phyloP scores from a whole-genome alignment of 768 basidiomycete genomes.

The Suillus paluster region DNA sequence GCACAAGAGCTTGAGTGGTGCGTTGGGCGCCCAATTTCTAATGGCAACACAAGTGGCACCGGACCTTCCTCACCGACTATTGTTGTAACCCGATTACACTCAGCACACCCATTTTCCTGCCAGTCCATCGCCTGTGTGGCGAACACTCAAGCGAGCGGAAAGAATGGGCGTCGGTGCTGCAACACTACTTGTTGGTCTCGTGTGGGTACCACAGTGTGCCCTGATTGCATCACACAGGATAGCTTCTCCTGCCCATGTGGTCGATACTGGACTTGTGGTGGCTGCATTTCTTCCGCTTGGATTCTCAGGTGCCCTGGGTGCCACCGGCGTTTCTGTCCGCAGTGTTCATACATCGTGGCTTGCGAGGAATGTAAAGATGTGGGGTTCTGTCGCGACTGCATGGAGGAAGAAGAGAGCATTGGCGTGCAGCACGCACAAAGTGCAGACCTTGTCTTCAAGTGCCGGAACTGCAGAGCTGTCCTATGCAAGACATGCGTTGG shows the following conservation, averaged over 20 bases:
- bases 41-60: not conserved
- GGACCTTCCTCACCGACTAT: not conserved
- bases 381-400: slow-evolving; percentile 11
- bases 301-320: slow-evolving; percentile 2
- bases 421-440: not conserved
- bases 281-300: not conserved
- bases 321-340: not conserved
- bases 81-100: not conserved
- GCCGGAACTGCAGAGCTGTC: not conserved
- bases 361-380: not conserved
- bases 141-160: no score
- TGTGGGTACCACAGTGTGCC: not conserved
- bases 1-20: not conserved
- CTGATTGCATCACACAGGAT: slow-evolving; percentile 5
- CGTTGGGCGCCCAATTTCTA: not conserved
- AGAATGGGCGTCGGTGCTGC: not conserved
- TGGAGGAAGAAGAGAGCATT: not conserved
- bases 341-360: not conserved
- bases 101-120: slow-evolving; percentile 1
- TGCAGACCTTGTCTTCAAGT: not conserved
- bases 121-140: not conserved
- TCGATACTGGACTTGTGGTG: slow-evolving; percentile 7
- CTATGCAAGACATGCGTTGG: not conserved
- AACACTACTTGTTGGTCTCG: slow-evolving; percentile 7
- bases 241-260: slow-evolving; percentile 4